Evolutionary conservation across 768 basidiomycete genomes (phyloP), one percentile per base, ranked within the genome.

Genomic region (Amanita muscaria): DNA sequence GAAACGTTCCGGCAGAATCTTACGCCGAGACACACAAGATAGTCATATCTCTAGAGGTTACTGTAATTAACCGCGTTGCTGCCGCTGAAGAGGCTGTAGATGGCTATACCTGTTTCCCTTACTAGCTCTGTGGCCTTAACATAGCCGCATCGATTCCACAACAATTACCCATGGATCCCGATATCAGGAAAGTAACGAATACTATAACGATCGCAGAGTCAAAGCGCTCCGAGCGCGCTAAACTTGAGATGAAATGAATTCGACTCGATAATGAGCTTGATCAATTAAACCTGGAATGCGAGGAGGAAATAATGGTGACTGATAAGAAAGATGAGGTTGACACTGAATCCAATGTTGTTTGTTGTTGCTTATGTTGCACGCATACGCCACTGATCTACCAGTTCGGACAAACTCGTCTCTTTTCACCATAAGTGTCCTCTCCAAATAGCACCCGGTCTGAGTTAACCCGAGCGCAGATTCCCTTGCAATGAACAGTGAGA

Each of bases 201-300:
- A 88, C 90, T 1, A 84, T 83, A 5, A 68, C 70, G 3, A 70
- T 87, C 34, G 83, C 83, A 3, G 87, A 91, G 60, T 66, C 72
- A 36, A 84, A 82, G 57, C 69, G 88, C 44, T 70, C 72, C 25
- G 79, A 87, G 51, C 73, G 79, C 21, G 81, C 82, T 7, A 61
- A 72, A 18, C 63, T 89, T 42, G 85, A 89, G 63, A 86, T 77
- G 49, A 83, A 88, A 49, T 74, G 78, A 34, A 84, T 92, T 51
- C 78, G 76, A 53, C 74, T 89, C 21, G 88, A 92, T 49, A 77
- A 93, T 52, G 83, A 88, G 49, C 74, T 89, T 8, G 91, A 94
- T 56, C 75, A 83, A 52, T 63, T 88, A 42, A 76, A 72, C 0
- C 64, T 80, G 43, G 80, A 86, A 49, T 87, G 85, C 56, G 89